Evolutionary conservation across 108 stramenopile species (phyloP).

Genomic region (Cyclotella kingstonii): DNA sequence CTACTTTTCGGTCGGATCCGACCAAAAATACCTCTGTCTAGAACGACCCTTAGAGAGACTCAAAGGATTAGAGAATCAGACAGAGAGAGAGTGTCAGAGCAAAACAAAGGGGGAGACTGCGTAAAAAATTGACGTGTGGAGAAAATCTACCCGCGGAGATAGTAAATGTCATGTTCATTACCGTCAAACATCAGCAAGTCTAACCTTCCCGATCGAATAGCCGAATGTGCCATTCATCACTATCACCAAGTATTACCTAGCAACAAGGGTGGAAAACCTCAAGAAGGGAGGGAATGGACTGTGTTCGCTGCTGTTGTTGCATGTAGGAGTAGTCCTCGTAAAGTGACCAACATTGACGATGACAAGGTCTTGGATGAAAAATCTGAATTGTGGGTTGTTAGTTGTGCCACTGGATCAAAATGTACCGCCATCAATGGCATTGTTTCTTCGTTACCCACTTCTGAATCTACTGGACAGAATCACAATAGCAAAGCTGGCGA

Average conservation of each 20-base stretch:
- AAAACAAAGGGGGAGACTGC: too few relatives aligned
- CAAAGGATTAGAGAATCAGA: too few relatives aligned
- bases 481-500: background rate
- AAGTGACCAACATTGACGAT: background rate
- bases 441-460: constrained; percentile 31
- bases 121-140: background rate
- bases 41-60: too few relatives aligned
- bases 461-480: constrained; percentile 8
- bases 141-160: constrained; percentile 34
- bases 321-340: constrained; percentile 2
- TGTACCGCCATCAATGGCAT: constrained; percentile 55
- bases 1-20: too few relatives aligned
- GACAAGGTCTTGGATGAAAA: constrained; percentile 1
- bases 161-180: constrained; percentile 48
- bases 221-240: constrained; percentile 60
- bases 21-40: too few relatives aligned
- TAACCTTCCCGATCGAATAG: constrained; percentile 19
- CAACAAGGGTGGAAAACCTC: constrained; percentile 75
- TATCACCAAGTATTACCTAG: constrained; percentile 49
- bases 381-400: constrained; percentile 49
- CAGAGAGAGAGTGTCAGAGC: background rate
- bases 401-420: constrained; percentile 85
- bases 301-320: constrained; percentile 87
- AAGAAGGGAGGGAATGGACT: constrained; percentile 71
- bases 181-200: background rate